Evolutionary conservation across 1,139 yeast genomes (phyloP).

Genomic region (Scheffersomyces stambukii): DNA sequence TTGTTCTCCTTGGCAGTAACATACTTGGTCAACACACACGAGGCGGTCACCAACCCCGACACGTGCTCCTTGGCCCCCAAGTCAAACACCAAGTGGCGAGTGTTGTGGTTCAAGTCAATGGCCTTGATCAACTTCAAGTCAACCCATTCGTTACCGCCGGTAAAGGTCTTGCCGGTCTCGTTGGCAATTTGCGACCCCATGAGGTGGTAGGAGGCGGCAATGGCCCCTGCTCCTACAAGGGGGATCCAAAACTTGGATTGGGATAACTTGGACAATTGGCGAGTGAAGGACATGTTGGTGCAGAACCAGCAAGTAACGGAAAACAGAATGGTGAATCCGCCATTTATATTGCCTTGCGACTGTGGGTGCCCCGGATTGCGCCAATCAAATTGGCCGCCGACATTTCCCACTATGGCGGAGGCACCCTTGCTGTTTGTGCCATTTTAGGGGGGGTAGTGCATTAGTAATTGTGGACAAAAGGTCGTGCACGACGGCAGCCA

Average conservation of each 20-base stretch:
- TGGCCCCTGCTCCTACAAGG: constrained; percentile 40
- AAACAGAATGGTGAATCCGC: too few relatives aligned
- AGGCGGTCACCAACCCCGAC: constrained; percentile 80
- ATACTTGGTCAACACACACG: constrained; percentile 75
- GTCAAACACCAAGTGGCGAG: constrained; percentile 68
- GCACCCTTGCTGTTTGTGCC: too few relatives aligned
- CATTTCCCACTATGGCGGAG: too few relatives aligned
- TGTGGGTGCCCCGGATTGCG: too few relatives aligned
- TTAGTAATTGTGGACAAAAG: too few relatives aligned
- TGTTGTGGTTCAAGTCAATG: constrained; percentile 55
- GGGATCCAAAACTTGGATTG: constrained; percentile 30
- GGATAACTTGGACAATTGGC: constrained; percentile 9
- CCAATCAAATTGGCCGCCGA: too few relatives aligned
- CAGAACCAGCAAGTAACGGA: too few relatives aligned
- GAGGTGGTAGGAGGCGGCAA: too few relatives aligned
- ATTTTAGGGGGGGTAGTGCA: too few relatives aligned
- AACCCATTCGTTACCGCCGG: constrained; percentile 73
- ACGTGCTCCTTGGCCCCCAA: constrained; percentile 64
- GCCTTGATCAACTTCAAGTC: constrained; percentile 67
- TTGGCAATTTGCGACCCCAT: constrained; percentile 40
- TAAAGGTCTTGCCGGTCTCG: constrained; percentile 55
- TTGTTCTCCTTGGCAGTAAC: constrained; percentile 81
- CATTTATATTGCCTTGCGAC: too few relatives aligned
- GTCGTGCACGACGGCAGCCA: too few relatives aligned
- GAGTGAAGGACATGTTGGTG: constrained; percentile 7